These are phyloP conservation scores for Candida sithepensis DNA, from an alignment of 805 yeast species.

Conservation along the genomic window DNA sequence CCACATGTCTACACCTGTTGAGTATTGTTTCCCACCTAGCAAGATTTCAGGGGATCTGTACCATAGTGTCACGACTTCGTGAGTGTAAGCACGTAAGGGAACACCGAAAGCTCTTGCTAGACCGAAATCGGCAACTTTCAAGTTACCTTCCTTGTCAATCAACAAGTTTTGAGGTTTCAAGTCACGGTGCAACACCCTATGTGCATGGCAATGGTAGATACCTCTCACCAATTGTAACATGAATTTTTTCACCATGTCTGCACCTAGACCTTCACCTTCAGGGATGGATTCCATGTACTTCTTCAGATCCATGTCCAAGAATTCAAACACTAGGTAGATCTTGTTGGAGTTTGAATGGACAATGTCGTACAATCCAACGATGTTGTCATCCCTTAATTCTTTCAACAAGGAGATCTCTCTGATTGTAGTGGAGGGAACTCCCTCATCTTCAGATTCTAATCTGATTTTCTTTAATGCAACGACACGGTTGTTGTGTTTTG, in stretches of 20 bases:
- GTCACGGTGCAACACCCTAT: conserved; percentile 91
- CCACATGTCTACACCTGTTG: conserved; percentile 99
- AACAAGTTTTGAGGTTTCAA: conserved; percentile 93
- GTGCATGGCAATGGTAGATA: conserved; percentile 89
- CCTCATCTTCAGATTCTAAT: conserved; percentile 94
- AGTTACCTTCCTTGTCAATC: conserved; percentile 92
- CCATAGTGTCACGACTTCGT: conserved; percentile 98
- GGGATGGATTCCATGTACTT: conserved; percentile 96
- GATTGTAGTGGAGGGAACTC: conserved; percentile 97
- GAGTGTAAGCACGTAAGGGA: conserved; percentile 93
- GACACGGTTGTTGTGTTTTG: conserved; percentile 82
- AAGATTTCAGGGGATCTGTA: conserved; percentile 95
- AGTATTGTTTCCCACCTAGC: conserved; percentile 93
- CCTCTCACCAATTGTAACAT: conserved; percentile 92
- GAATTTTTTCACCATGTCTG: conserved; percentile 86
- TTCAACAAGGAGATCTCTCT: conserved; percentile 92
- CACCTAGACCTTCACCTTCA: conserved; percentile 84
- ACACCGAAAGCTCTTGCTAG: conserved; percentile 97
- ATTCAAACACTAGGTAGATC: conserved; percentile 89
- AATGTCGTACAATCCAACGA: conserved; percentile 86
- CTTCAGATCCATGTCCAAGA: conserved; percentile 88
- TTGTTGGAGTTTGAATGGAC: conserved; percentile 94
- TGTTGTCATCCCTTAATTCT: conserved; percentile 90
- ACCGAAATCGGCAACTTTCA: conserved; percentile 90
- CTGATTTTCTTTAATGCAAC: conserved; percentile 96